Conservation (phyloP, 164 flowering plant genomes). For the Vitis riparia region DNA sequence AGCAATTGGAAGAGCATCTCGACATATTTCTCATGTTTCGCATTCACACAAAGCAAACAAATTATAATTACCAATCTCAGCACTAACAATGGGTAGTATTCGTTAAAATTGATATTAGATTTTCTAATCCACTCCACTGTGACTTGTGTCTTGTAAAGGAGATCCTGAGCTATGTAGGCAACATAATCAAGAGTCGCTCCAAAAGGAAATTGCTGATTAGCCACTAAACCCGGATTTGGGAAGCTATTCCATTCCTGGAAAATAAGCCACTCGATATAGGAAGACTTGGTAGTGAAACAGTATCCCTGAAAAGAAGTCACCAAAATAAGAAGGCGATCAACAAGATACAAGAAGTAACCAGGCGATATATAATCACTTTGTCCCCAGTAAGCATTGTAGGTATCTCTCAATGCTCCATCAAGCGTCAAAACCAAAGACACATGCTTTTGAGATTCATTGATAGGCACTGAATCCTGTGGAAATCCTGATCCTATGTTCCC, state of each 20-base stretch:
- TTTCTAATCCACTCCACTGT: conserved; percentile 45
- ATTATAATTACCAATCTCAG: conserved; percentile 43
- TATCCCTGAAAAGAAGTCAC: conserved; percentile 23
- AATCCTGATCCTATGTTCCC: conserved; percentile 8
- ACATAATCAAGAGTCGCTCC: conserved; percentile 18
- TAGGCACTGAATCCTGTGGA: neutral
- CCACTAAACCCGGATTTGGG: neutral
- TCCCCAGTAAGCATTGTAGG: conserved; percentile 38
- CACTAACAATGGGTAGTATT: conserved; percentile 35
- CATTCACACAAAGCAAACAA: conserved; percentile 41
- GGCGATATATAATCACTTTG: conserved; percentile 57
- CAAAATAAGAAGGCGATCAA: conserved; percentile 54
- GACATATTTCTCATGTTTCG: conserved; percentile 10
- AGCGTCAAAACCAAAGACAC: conserved; percentile 17
- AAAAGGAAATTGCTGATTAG: neutral
- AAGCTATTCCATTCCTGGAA: conserved; percentile 19
- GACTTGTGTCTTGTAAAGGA: conserved; percentile 20
- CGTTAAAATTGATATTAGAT: conserved; percentile 14
- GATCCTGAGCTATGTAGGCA: conserved; percentile 1
- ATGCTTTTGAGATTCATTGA: neutral
- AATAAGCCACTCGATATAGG: conserved; percentile 46
- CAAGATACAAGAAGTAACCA: conserved; percentile 48
- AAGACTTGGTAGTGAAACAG: conserved; percentile 44
- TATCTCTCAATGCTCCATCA: conserved; percentile 35
- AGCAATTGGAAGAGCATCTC: conserved; percentile 21